Evolutionary conservation across 2,329 filamentous ascomycete genomes (phyloP).

Genomic region (Fusarium sp.): DNA sequence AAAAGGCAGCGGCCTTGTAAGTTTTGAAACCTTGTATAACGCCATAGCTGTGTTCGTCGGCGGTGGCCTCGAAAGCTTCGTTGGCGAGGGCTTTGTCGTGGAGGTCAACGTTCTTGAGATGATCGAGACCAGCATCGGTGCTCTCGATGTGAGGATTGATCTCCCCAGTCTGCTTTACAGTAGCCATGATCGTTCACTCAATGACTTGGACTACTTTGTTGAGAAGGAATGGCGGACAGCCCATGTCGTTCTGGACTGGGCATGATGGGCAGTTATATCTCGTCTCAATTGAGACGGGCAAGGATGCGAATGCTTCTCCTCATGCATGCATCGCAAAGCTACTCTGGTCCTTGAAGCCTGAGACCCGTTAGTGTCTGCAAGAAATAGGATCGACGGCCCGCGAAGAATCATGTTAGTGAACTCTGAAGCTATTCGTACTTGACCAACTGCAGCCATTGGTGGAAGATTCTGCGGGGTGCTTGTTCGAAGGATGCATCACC

Average conservation of each 20-base stretch:
- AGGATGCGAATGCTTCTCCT: constrained; percentile 3
- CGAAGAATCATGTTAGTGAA: constrained; percentile 1
- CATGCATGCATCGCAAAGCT: constrained; percentile 12
- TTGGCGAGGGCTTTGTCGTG: constrained; percentile 53
- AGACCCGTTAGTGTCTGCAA: constrained; percentile 5
- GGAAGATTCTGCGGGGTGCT: constrained; percentile 38
- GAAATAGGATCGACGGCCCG: constrained; percentile 45
- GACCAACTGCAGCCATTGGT: constrained; percentile 32
- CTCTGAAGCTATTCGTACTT: constrained; percentile 4
- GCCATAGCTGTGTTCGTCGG: constrained; percentile 52
- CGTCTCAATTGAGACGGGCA: neutral
- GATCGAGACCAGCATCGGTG: constrained; percentile 45
- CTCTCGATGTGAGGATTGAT: constrained; percentile 47
- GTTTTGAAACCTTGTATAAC: constrained; percentile 52
- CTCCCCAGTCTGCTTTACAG: constrained; percentile 33
- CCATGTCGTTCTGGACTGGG: neutral
- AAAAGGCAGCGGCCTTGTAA: constrained; percentile 54
- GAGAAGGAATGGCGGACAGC: neutral
- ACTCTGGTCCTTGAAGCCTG: neutral
- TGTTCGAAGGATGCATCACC: constrained; percentile 1
- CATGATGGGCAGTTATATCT: constrained; percentile 20
- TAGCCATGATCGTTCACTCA: constrained; percentile 33
- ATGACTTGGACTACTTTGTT: constrained; percentile 14
- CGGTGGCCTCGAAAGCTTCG: constrained; percentile 52
- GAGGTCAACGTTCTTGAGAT: constrained; percentile 49